Evolutionary conservation across 2,329 filamentous ascomycete species (phyloP).

Genomic region (Claviceps maximensis): DNA sequence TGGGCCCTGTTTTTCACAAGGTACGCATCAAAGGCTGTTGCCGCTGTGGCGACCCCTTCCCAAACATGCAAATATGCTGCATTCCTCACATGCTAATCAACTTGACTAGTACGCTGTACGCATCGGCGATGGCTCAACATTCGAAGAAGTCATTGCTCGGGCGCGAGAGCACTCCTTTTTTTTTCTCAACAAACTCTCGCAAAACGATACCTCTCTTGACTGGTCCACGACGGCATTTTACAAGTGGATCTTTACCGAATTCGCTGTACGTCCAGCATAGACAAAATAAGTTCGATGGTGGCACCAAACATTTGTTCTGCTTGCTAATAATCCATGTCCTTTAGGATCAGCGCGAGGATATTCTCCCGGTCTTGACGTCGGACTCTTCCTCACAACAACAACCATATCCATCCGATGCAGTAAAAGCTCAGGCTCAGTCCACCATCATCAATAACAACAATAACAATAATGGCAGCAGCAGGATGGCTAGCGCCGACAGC

Average conservation of each 20-base stretch:
- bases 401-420: slow-evolving; percentile 9
- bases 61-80: not conserved
- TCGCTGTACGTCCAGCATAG: slow-evolving; percentile 22
- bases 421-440: slow-evolving; percentile 3
- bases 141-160: slow-evolving; percentile 33
- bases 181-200: slow-evolving; percentile 37
- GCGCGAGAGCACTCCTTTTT: slow-evolving; percentile 37
- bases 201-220: slow-evolving; percentile 22
- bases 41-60: not conserved
- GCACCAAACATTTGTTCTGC: not conserved
- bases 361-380: slow-evolving; percentile 7
- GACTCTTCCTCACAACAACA: not conserved
- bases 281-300: not conserved
- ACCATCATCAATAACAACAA: slow-evolving; percentile 6
- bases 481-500: slow-evolving; percentile 5
- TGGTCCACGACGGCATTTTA: slow-evolving; percentile 35
- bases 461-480: slow-evolving; percentile 9
- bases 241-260: slow-evolving; percentile 30
- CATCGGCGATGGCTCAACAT: slow-evolving; percentile 38
- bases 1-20: slow-evolving; percentile 20
- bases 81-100: not conserved
- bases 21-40: not conserved
- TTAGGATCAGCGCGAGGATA: slow-evolving; percentile 16
- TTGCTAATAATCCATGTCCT: slow-evolving; percentile 1
- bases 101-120: slow-evolving; percentile 32